Percentiles rank a stretch among this genome's conserved stretches.
Conservation (phyloP, 208 protist genomes). For the Leishmania arabica region DNA sequence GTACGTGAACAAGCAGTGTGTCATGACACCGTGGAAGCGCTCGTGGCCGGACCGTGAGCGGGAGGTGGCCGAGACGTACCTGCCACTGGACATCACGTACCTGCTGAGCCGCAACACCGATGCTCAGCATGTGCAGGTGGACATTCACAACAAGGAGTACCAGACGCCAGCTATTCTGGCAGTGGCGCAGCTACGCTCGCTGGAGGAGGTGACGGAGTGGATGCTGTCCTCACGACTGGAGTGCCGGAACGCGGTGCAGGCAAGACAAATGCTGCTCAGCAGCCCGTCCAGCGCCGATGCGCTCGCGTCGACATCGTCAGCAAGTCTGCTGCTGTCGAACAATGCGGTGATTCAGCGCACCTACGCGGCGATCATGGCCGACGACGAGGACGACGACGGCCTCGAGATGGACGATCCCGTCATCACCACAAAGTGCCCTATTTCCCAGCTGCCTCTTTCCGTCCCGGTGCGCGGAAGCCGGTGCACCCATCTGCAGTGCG, state of each 20-base stretch:
- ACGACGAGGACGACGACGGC: conserved; percentile 61
- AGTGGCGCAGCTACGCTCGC: conserved; percentile 47
- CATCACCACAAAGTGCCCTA: conserved; percentile 78
- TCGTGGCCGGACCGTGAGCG: conserved; percentile 69
- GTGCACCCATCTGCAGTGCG: conserved; percentile 81
- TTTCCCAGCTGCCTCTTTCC: conserved; percentile 68
- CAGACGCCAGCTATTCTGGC: conserved; percentile 47
- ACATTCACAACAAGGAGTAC: conserved; percentile 74
- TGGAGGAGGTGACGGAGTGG: conserved; percentile 62
- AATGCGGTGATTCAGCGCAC: conserved; percentile 5
- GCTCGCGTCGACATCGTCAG: not conserved
- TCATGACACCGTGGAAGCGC: conserved; percentile 74
- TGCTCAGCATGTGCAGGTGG: conserved; percentile 57
- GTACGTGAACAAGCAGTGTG: conserved; percentile 72
- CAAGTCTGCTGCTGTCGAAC: conserved; percentile 9
- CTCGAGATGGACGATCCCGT: conserved; percentile 68
- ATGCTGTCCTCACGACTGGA: conserved; percentile 34
- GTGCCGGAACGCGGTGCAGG: conserved; percentile 6
- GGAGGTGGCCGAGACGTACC: conserved; percentile 69
- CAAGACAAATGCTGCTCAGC: conserved; percentile 20
- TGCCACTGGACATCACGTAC: conserved; percentile 82
- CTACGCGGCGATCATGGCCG: conserved; percentile 24
- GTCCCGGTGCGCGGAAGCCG: conserved; percentile 66
- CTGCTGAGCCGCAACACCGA: conserved; percentile 39
- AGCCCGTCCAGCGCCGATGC: not conserved